Conservation (phyloP, 169 alveolate genomes). For the Theileria annulata region DNA sequence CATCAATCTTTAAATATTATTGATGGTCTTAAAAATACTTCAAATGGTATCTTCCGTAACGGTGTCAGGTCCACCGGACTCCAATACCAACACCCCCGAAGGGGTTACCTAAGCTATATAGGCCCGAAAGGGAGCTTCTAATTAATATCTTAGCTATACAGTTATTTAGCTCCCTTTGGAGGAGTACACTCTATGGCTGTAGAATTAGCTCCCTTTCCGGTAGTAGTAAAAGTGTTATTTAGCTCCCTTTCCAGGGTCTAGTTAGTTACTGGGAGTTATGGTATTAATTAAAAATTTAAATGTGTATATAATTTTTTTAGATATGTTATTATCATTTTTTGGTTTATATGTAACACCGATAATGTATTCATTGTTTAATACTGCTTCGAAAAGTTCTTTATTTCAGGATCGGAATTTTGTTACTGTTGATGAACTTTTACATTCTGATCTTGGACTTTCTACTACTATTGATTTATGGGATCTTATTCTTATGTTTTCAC, state of each 20-base stretch:
- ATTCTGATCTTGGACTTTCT: slow-evolving; percentile 60
- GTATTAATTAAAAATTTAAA: background rate
- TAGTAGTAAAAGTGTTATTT: too few relatives aligned
- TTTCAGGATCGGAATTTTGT: slow-evolving; percentile 35
- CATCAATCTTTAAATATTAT: background rate
- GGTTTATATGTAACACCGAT: slow-evolving; percentile 63
- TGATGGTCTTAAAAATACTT: slow-evolving; percentile 7
- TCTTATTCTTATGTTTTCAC: slow-evolving; percentile 52
- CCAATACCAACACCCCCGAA: too few relatives aligned
- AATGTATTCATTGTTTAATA: slow-evolving; percentile 47
- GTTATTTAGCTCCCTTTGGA: too few relatives aligned
- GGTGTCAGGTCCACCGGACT: too few relatives aligned
- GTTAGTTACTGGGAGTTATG: too few relatives aligned
- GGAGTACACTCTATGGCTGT: too few relatives aligned
- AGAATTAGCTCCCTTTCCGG: too few relatives aligned
- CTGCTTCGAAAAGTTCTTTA: slow-evolving; percentile 44
- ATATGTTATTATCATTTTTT: slow-evolving; percentile 36
- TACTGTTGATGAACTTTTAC: slow-evolving; percentile 62
- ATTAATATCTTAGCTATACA: too few relatives aligned
- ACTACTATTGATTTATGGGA: slow-evolving; percentile 67
- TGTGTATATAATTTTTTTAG: too few relatives aligned
- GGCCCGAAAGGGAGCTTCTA: background rate
- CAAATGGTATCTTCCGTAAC: slow-evolving; percentile 24
- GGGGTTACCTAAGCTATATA: too few relatives aligned
- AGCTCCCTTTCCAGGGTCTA: too few relatives aligned